Evolutionary conservation across 371 early-diverging fungal species (phyloP).

Genomic region (Massospora cicadina): DNA sequence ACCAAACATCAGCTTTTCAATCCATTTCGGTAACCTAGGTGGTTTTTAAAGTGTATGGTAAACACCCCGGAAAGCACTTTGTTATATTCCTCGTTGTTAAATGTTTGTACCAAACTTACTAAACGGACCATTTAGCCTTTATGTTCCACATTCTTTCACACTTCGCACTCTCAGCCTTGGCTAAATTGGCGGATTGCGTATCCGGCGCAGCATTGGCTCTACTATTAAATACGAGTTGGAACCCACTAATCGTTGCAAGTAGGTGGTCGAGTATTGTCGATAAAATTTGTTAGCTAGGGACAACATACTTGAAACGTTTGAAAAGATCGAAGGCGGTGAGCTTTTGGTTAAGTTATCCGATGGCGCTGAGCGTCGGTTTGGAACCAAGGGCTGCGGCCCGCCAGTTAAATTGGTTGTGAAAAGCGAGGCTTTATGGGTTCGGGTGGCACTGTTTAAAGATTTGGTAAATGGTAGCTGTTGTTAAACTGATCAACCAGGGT

Average conservation of each 20-base stretch:
- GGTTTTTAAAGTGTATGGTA: too few relatives aligned
- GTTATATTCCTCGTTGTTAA: too few relatives aligned
- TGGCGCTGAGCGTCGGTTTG: slow-evolving; percentile 17
- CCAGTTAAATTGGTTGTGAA: slow-evolving; percentile 21
- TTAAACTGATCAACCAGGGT: not conserved
- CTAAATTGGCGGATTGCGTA: not conserved
- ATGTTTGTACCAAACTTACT: too few relatives aligned
- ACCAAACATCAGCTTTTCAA: too few relatives aligned
- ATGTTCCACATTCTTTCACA: too few relatives aligned
- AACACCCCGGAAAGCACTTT: too few relatives aligned
- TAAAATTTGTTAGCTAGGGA: not conserved
- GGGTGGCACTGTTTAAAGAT: slow-evolving; percentile 25
- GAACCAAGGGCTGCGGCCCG: slow-evolving; percentile 14
- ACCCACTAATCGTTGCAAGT: not conserved
- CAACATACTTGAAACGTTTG: not conserved
- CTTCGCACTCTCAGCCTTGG: not conserved
- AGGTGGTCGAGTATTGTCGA: not conserved
- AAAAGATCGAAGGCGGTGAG: not conserved
- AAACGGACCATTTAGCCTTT: too few relatives aligned
- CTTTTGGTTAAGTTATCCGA: slow-evolving; percentile 11
- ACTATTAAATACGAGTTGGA: not conserved
- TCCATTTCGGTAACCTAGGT: too few relatives aligned
- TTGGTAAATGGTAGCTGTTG: slow-evolving; percentile 19
- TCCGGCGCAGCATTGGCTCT: not conserved
- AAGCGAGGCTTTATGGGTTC: slow-evolving; percentile 30